Percentiles rank a stretch among this genome's conserved stretches.
Conservation (phyloP, 2,329 filamentous ascomycete species). For the Ceratocystiopsis minuta region DNA sequence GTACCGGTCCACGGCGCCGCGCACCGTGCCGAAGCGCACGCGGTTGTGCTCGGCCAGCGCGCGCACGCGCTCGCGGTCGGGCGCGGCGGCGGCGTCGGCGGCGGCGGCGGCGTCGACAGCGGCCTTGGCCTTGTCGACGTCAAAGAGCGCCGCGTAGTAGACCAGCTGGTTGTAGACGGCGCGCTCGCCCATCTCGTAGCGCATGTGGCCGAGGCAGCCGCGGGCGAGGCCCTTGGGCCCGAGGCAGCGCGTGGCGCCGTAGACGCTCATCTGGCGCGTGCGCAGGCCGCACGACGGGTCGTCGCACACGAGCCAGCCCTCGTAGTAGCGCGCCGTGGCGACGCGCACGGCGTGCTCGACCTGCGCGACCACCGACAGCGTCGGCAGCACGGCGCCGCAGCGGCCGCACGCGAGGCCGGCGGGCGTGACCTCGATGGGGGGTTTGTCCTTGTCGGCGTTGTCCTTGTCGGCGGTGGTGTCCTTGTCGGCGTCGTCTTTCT, state of each 20-base stretch:
- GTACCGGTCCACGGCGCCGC: conserved; percentile 63
- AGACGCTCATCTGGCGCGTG: conserved; percentile 84
- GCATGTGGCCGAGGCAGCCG: conserved; percentile 75
- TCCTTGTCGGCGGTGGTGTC: background rate
- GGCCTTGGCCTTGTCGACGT: conserved; percentile 65
- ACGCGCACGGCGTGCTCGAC: conserved; percentile 68
- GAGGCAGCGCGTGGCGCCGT: conserved; percentile 64
- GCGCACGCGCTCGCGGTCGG: conserved; percentile 38
- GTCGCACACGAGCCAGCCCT: conserved; percentile 80
- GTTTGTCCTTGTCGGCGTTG: background rate
- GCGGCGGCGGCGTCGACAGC: conserved; percentile 19
- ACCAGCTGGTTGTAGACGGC: conserved; percentile 87
- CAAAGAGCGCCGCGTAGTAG: conserved; percentile 71
- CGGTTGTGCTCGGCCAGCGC: conserved; percentile 71
- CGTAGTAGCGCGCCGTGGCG: conserved; percentile 72
- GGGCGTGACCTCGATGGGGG: conserved; percentile 39
- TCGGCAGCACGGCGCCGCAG: conserved; percentile 48
- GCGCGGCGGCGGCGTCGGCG: conserved; percentile 18
- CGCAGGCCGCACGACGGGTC: conserved; percentile 72
- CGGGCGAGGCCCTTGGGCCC: conserved; percentile 70
- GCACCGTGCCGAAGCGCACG: conserved; percentile 56
- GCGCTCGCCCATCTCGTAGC: conserved; percentile 74
- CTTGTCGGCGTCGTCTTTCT: background rate
- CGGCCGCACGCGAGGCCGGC: conserved; percentile 56
- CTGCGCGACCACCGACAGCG: conserved; percentile 65